Evolutionary conservation across 2,329 filamentous ascomycete species (phyloP), one percentile per base, ranked within the genome.

Genomic region (Apiospora aurea): DNA sequence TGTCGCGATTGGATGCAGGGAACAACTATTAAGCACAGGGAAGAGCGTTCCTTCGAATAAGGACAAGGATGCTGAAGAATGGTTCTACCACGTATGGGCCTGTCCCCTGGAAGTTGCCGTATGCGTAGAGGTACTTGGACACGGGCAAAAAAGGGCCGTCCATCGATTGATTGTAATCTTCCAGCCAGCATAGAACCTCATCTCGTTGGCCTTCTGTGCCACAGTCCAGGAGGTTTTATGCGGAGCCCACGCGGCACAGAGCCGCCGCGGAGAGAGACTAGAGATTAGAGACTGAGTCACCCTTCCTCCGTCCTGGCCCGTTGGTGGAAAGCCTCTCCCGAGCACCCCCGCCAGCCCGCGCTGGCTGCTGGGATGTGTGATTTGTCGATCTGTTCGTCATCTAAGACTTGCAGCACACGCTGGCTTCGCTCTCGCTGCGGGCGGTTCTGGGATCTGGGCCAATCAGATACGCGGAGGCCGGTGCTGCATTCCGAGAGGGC

Each of bases 371-470:
- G 57, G 57, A 64, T 64, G 57, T 64, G 57, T 64, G 57, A 64
- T 64, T 34, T 64, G 57, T 64, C 57, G 57, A 64, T 64, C 57
- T 64, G 57, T 64, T 64, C 57, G 57, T 64, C 57, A 64, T 64
- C 57, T 64, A 64, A 64, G 57, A 64, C 57, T n/a, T 64, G 57
- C 57, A 64, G 57, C 57, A 51, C 8, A 26, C 10, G 26, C n/a
- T 26, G 49, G 49, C n/a, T 24, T 46, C 44, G 24, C 26, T 29
- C 49, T 34, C n/a, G 11, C 24, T 34, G 34, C 21, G 29, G 29
- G 18, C 21, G 21, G 34, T 2, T 13, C 57, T 38, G 57, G 57
- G 57, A 41, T 64, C 29, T 41, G 57, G 18, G 14, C 57, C 57
- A 64, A 64, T 64, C 29, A 64, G 34, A 10, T 10, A 6, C 57